Base-by-base conservation (phyloP, 148 eudicot genomes). In the Pouteria glomerata region DNA sequence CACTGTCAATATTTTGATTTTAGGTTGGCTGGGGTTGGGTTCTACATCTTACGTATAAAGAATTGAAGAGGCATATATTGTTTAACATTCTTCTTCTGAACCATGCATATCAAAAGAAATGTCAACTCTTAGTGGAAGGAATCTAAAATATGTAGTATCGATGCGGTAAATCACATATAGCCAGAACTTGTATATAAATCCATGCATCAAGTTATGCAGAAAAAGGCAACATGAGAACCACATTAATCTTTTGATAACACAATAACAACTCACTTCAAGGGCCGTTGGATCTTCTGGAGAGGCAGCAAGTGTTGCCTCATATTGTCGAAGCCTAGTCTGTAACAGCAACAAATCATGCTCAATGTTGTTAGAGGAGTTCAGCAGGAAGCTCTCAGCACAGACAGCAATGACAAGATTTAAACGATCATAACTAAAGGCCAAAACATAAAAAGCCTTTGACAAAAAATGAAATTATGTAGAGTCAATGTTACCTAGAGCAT, bases 321-420 rank as follows among this genome's bases (percentile, higher is more conserved):
- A 95, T 74, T 92, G 85, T 85, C 83, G 84, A 74, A 95, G 92
- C 76, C 86, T 85, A 61, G 76, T 74, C 99, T 91, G 93, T 75
- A 73, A 82, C 57, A n/a, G n/a, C n/a, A n/a, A n/a, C n/a, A 69
- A 44, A 41, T 44, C 60, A 76, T 82, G 80, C 44, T 30, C 37
- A 73, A 79, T 53, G 45, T 61, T 64, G 67, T 76, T 52, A 82
- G 78, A 21, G 63, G 64, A 59, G 42, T 63, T 6, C 3, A 16
- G 55, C 24, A 55, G 47, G 13, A 37, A 64, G 6, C 72, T 27
- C 73, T 42, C 41, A 34, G n/a, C 35, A 70, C 26, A 21, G 26
- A 18, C 3, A 7, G 21, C 44, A 31, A 51, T 21, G 31, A 37
- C 27, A 68, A 68, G 47, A 52, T 68, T 21, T 30, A 68, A 52